Conservation (phyloP, 106 monocot species). For the Platanthera guangdongensis region DNA sequence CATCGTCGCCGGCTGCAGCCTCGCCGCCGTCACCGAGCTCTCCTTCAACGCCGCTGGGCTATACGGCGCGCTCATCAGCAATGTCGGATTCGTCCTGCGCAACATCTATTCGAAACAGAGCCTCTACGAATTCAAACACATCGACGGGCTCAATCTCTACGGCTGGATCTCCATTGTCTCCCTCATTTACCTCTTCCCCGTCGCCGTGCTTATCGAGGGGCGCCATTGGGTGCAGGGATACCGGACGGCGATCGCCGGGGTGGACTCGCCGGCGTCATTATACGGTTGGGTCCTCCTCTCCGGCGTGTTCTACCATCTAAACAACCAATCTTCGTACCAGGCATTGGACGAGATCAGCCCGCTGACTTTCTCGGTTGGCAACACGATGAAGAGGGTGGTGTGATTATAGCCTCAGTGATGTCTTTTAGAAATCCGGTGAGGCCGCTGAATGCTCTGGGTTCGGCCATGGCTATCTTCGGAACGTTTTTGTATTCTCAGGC, state of each 20-base stretch:
- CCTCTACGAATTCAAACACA: constrained; percentile 31
- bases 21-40: constrained; percentile 39
- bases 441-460: constrained; percentile 58
- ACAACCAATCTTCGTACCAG: constrained; percentile 59
- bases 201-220: constrained; percentile 50
- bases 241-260: constrained; percentile 11
- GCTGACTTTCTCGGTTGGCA: constrained; percentile 46
- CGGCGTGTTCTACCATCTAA: constrained; percentile 61
- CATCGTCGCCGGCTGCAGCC: constrained; percentile 29
- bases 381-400: constrained; percentile 60
- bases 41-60: constrained; percentile 37
- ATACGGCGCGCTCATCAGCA: constrained; percentile 51
- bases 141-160: constrained; percentile 51
- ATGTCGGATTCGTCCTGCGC: constrained; percentile 49
- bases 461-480: constrained; percentile 49
- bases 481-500: constrained; percentile 62
- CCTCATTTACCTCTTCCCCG: constrained; percentile 39
- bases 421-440: constrained; percentile 47
- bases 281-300: constrained; percentile 40
- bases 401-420: constrained; percentile 40
- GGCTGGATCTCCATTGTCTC: constrained; percentile 49
- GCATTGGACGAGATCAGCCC: constrained; percentile 46
- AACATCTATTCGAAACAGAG: constrained; percentile 60
- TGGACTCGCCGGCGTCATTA: constrained; percentile 19
- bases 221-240: constrained; percentile 35